Percentiles rank a stretch among this genome's conserved stretches.
These are phyloP conservation scores for Chaetomium fimeti DNA, from an alignment of 495 filamentous ascomycete genomes.

Conservation along the genomic window DNA sequence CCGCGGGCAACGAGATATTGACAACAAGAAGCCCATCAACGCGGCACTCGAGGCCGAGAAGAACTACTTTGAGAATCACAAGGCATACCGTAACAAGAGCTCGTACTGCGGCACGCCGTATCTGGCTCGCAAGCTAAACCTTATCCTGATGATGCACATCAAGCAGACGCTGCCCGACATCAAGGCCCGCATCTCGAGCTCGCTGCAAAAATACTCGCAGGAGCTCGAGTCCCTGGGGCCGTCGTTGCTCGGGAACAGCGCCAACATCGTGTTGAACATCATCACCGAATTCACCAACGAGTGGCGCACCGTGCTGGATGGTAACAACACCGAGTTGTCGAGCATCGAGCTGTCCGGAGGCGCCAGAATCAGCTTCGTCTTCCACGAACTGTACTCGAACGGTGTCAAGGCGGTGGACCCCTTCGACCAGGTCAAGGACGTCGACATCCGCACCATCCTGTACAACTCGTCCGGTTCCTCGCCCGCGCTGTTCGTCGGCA, in stretches of 20 bases:
- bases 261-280: slow-evolving; percentile 95
- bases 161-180: slow-evolving; percentile 99
- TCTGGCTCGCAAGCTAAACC: slow-evolving; percentile 90
- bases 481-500: slow-evolving; percentile 95
- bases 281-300: slow-evolving; percentile 99
- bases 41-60: slow-evolving; percentile 92
- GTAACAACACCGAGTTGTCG: slow-evolving; percentile 93
- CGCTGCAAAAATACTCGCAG: slow-evolving; percentile 83
- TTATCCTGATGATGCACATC: slow-evolving; percentile 99
- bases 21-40: slow-evolving; percentile 92
- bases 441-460: slow-evolving; percentile 93
- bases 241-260: slow-evolving; percentile 92
- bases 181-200: slow-evolving; percentile 89
- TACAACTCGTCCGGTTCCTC: slow-evolving; percentile 99
- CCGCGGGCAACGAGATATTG: slow-evolving; percentile 97
- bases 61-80: slow-evolving; percentile 97
- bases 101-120: slow-evolving; percentile 98
- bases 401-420: slow-evolving; percentile 98
- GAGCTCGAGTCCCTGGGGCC: slow-evolving; percentile 85
- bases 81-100: slow-evolving; percentile 96
- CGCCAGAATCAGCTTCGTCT: slow-evolving; percentile 98
- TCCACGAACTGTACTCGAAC: slow-evolving; percentile 97
- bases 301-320: slow-evolving; percentile 93
- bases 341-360: slow-evolving; percentile 93
- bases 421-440: slow-evolving; percentile 95